These are phyloP conservation scores for Solanum virginianum DNA, from an alignment of 257 asterid species.

Conservation along the genomic window DNA sequence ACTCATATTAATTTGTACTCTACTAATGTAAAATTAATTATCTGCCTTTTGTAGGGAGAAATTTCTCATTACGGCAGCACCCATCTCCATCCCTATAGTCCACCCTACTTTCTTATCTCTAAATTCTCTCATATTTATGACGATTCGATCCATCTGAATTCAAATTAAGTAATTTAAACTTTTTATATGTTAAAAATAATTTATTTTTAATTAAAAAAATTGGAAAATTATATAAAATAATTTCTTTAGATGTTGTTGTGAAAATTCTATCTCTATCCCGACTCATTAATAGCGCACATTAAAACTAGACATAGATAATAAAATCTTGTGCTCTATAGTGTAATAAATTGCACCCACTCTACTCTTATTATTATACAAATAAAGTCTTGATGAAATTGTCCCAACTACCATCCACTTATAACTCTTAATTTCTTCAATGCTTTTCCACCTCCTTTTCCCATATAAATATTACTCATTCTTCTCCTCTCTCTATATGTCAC, in stretches of 20 bases:
- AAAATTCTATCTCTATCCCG: not conserved
- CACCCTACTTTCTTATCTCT: not conserved
- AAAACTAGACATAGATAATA: not conserved
- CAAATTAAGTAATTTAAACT: not conserved
- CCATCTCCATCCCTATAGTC: not conserved
- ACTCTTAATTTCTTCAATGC: constrained; percentile 11
- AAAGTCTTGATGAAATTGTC: constrained; percentile 1
- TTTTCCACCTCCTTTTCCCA: not conserved
- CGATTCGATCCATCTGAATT: not conserved
- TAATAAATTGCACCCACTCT: not conserved
- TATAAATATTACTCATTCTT: constrained; percentile 1
- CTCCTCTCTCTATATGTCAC: not conserved
- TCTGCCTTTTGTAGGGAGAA: not conserved
- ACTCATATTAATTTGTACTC: not conserved
- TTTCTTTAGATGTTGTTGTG: not conserved
- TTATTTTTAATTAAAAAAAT: not conserved
- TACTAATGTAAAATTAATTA: not conserved
- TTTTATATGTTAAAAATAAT: not conserved
- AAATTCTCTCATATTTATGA: not conserved
- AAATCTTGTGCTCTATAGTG: not conserved
- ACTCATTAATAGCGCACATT: not conserved
- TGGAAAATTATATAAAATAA: too few species aligned
- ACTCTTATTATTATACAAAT: not conserved
- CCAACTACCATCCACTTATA: constrained; percentile 44
- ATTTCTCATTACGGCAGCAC: not conserved